These are phyloP conservation scores for Corymbia maculata DNA, from an alignment of 345 rosid genomes.

Conservation along the genomic window DNA sequence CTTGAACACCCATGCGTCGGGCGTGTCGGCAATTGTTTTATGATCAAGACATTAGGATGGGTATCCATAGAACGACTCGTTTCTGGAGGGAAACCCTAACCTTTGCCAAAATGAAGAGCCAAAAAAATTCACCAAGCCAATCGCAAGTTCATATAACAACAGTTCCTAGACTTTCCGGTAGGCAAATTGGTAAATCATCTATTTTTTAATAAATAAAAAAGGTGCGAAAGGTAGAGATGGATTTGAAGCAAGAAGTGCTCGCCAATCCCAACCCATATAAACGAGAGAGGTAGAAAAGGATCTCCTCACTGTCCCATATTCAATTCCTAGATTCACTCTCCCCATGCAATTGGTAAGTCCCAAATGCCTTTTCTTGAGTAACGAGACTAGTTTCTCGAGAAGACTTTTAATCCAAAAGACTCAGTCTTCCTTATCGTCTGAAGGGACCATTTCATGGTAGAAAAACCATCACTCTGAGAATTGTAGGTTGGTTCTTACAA, in stretches of 20 bases:
- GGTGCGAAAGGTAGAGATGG: neutral
- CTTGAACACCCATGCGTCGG: neutral
- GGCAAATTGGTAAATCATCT: neutral
- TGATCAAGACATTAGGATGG: neutral
- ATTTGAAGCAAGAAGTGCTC: neutral
- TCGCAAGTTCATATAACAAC: neutral
- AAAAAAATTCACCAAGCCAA: neutral
- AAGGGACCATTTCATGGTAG: neutral
- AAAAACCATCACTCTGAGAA: neutral
- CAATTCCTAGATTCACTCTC: neutral
- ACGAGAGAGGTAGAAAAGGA: neutral
- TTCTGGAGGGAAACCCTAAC: neutral
- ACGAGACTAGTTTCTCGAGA: neutral
- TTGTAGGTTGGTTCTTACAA: neutral
- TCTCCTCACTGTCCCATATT: neutral
- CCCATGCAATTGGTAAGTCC: neutral
- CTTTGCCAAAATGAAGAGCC: neutral
- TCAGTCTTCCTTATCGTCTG: neutral
- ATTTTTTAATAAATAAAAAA: too few species aligned
- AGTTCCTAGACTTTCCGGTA: neutral
- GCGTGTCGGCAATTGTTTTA: neutral
- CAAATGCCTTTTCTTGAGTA: neutral
- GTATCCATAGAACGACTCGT: neutral
- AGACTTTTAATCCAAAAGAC: neutral
- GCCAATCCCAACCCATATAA: neutral